Percentiles rank a stretch among this genome's conserved stretches.
Evolutionary conservation across 2,329 filamentous ascomycete species (phyloP).

Genomic region (Venturia carpophila): DNA sequence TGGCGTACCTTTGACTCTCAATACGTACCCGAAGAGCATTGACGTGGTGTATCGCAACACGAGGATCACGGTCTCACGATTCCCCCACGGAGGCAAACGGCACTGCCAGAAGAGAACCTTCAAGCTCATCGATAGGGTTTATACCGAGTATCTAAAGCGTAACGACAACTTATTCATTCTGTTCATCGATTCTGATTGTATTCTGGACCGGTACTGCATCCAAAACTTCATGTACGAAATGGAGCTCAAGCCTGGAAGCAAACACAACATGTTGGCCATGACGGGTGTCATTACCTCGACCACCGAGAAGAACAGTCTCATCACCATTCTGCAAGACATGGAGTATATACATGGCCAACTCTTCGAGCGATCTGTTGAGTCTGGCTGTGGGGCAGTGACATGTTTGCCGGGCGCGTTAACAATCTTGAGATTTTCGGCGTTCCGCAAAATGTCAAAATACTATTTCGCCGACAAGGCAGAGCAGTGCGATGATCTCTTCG

Average conservation of each 20-base stretch:
- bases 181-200: constrained; percentile 97
- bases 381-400: constrained; percentile 86
- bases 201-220: constrained; percentile 80
- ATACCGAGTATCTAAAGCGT: constrained; percentile 72
- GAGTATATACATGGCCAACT: constrained; percentile 96
- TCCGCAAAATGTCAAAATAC: constrained; percentile 93
- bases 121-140: constrained; percentile 87
- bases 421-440: constrained; percentile 91
- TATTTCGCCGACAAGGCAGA: constrained; percentile 97
- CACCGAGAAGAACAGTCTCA: constrained; percentile 76
- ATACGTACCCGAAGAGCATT: constrained; percentile 79
- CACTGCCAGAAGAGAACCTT: constrained; percentile 92
- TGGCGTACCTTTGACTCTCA: constrained; percentile 68
- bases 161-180: constrained; percentile 92
- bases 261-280: constrained; percentile 92
- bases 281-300: constrained; percentile 95
- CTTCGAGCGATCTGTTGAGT: constrained; percentile 92
- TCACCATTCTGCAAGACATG: constrained; percentile 93
- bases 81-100: constrained; percentile 87
- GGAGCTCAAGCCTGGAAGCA: constrained; percentile 90
- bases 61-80: constrained; percentile 83
- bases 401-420: constrained; percentile 93
- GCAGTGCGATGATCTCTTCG: constrained; percentile 90
- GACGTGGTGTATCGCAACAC: constrained; percentile 77
- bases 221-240: constrained; percentile 99